These are phyloP conservation scores for Pleomassaria siparia DNA, from an alignment of 2,329 filamentous ascomycete species.

Conservation along the genomic window DNA sequence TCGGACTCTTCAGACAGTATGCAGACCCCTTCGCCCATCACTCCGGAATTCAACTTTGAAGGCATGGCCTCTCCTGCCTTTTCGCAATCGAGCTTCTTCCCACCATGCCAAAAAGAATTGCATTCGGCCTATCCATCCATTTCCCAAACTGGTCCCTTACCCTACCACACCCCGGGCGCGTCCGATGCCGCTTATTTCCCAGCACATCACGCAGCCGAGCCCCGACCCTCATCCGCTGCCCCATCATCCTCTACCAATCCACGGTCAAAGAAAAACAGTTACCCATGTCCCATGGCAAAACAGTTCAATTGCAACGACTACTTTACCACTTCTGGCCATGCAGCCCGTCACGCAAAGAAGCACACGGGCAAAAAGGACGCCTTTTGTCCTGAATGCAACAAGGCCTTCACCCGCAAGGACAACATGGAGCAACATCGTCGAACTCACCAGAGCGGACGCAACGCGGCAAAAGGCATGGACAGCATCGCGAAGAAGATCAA, in stretches of 20 bases:
- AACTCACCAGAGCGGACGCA: constrained; percentile 64
- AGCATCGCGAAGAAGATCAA: constrained; percentile 43
- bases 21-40: constrained; percentile 51
- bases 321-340: constrained; percentile 82
- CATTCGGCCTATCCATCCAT: constrained; percentile 27
- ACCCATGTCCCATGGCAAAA: constrained; percentile 73
- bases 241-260: constrained; percentile 32
- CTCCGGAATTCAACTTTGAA: constrained; percentile 44
- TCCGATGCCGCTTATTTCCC: constrained; percentile 25
- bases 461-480: constrained; percentile 37
- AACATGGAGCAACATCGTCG: constrained; percentile 87
- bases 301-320: constrained; percentile 73
- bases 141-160: constrained; percentile 24
- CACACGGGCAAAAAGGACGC: constrained; percentile 81
- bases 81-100: constrained; percentile 30
- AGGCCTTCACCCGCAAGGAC: constrained; percentile 79
- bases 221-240: constrained; percentile 26
- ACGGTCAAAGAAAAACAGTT: constrained; percentile 63
- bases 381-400: constrained; percentile 69
- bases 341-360: constrained; percentile 82
- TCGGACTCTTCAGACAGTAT: constrained; percentile 25
- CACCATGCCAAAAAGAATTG: constrained; percentile 27
- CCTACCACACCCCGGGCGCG: constrained; percentile 22
- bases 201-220: constrained; percentile 14
- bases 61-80: constrained; percentile 31